Percentiles rank a stretch among this genome's conserved stretches.
Conservation (phyloP, 768 basidiomycete species). For the Mycena vitilis region DNA sequence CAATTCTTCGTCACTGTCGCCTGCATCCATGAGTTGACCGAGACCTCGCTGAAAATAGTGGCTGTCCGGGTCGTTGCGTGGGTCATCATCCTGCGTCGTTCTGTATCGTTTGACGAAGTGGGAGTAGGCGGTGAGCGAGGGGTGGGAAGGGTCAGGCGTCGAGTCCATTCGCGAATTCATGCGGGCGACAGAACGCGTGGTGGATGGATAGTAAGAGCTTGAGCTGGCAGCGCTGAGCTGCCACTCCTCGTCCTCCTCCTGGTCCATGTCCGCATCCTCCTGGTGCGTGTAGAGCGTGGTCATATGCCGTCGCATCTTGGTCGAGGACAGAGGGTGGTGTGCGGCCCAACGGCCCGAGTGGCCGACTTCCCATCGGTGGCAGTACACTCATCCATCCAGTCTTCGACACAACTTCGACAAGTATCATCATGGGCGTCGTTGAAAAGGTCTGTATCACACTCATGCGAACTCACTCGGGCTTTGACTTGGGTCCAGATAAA, state of each 20-base stretch:
- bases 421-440: constrained; percentile 84
- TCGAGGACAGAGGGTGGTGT: no score
- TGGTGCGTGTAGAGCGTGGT: constrained; percentile 77
- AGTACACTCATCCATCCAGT: no score
- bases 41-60: constrained; percentile 83
- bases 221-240: constrained; percentile 50
- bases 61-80: constrained; percentile 83
- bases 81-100: constrained; percentile 61
- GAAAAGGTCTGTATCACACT: constrained; percentile 74
- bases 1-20: constrained; percentile 84
- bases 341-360: no score
- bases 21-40: constrained; percentile 73
- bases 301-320: constrained; percentile 64
- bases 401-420: no score
- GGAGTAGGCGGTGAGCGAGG: constrained; percentile 69
- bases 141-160: constrained; percentile 39
- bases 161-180: constrained; percentile 42
- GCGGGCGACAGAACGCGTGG: constrained; percentile 44
- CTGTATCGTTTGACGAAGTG: constrained; percentile 85
- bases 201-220: constrained; percentile 47
- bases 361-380: no score
- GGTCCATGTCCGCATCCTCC: constrained; percentile 65
- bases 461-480: constrained; percentile 14
- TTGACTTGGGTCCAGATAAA: constrained; percentile 72
- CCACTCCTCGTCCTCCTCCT: constrained; percentile 62